These are phyloP conservation scores for Sordariomycetes sp. DNA, from an alignment of 2,329 filamentous ascomycete species.

Conservation along the genomic window DNA sequence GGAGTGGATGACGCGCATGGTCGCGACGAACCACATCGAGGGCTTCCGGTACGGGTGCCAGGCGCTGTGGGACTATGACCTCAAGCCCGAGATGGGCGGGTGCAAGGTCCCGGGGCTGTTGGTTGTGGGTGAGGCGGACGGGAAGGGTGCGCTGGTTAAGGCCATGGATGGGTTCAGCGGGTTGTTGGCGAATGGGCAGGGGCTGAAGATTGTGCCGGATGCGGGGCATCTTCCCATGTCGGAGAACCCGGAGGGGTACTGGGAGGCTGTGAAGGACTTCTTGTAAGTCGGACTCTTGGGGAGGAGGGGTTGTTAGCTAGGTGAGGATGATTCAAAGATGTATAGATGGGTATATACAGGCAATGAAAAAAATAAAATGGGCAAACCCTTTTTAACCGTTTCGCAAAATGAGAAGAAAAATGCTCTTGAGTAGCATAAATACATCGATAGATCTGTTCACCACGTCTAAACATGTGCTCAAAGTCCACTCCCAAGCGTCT, in stretches of 20 bases:
- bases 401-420: too few species aligned
- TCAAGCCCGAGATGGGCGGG: constrained; percentile 39
- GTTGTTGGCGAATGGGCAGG: constrained; percentile 39
- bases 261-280: constrained; percentile 46
- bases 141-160: constrained; percentile 55
- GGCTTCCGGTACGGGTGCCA: constrained; percentile 57
- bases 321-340: not conserved
- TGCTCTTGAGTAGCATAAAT: too few species aligned
- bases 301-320: not conserved
- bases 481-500: too few species aligned
- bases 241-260: constrained; percentile 58
- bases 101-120: constrained; percentile 50
- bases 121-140: constrained; percentile 62
- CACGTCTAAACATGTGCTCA: too few species aligned
- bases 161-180: constrained; percentile 66
- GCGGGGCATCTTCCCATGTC: constrained; percentile 79
- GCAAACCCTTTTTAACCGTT: too few species aligned
- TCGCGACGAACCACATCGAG: constrained; percentile 52
- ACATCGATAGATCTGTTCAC: too few species aligned
- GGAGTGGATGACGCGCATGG: constrained; percentile 52
- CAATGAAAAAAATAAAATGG: not conserved
- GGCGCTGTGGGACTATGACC: constrained; percentile 59
- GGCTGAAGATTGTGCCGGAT: constrained; percentile 51
- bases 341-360: not conserved
- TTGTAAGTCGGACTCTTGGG: constrained; percentile 21